phyloP scores from a whole-genome alignment of 2,329 filamentous ascomycete species.

The Alternaria rosae region DNA sequence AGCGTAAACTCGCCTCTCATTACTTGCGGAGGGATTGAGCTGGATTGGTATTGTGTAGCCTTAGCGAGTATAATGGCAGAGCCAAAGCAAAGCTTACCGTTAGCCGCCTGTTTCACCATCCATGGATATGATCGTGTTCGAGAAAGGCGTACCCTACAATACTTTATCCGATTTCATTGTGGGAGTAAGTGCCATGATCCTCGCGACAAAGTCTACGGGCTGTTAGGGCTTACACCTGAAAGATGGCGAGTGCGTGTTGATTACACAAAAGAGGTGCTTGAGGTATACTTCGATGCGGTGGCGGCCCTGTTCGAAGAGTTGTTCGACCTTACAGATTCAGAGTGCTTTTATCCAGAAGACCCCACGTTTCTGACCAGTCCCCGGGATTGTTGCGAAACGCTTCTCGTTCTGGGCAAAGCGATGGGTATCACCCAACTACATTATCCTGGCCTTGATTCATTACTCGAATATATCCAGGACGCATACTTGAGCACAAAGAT shows the following conservation, averaged over 20 bases:
- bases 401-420: rapidly evolving
- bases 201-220: not conserved
- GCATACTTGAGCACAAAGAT: not conserved
- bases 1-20: rapidly evolving
- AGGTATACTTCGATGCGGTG: not conserved
- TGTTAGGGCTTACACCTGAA: not conserved
- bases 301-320: not conserved
- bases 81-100: not conserved
- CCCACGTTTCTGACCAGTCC: rapidly evolving
- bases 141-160: not conserved
- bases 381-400: not conserved
- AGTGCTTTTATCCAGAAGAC: not conserved
- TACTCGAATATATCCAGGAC: not conserved
- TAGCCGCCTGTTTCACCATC: not conserved
- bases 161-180: not conserved
- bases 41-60: not conserved
- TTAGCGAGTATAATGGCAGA: no score
- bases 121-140: no score
- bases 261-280: not conserved
- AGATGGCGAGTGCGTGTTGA: not conserved
- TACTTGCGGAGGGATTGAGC: not conserved
- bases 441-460: rapidly evolving
- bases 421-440: not conserved
- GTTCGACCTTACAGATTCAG: not conserved
- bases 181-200: not conserved